Percentiles rank a stretch among this genome's conserved stretches.
phyloP scores from a whole-genome alignment of 2,329 filamentous ascomycete species.

The Diplodia scrobiculata region DNA sequence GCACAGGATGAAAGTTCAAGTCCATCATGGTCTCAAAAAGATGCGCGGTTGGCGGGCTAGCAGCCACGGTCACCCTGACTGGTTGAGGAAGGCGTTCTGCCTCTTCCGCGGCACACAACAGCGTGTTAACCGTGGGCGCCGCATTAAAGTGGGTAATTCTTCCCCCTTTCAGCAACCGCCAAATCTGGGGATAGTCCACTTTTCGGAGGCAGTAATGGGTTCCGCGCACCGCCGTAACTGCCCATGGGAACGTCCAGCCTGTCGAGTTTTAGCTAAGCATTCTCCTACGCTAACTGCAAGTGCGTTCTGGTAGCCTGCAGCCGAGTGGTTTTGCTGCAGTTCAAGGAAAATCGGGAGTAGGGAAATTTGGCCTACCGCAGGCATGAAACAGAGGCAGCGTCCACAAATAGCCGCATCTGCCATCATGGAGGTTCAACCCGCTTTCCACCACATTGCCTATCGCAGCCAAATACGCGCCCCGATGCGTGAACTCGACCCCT shows the following conservation, averaged over 20 bases:
- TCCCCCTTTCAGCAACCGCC: constrained; percentile 83
- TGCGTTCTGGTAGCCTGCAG: not conserved
- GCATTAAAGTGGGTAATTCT: constrained; percentile 93
- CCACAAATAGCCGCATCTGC: constrained; percentile 82
- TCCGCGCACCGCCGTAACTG: constrained; percentile 88
- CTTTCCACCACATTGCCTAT: constrained; percentile 87
- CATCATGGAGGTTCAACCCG: constrained; percentile 70
- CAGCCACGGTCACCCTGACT: constrained; percentile 88
- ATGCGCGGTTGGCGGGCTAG: constrained; percentile 83
- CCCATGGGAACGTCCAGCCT: constrained; percentile 86
- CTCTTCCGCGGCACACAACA: constrained; percentile 78
- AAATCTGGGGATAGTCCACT: constrained; percentile 92
- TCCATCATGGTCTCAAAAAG: constrained; percentile 90
- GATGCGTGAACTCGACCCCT: constrained; percentile 88
- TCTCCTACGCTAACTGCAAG: not conserved
- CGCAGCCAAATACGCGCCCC: constrained; percentile 81
- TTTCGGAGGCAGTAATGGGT: constrained; percentile 93
- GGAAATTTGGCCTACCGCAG: constrained; percentile 46
- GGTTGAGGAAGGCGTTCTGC: constrained; percentile 68
- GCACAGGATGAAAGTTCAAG: constrained; percentile 85
- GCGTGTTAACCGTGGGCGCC: constrained; percentile 92
- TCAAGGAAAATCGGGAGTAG: not conserved
- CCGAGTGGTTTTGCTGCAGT: not conserved
- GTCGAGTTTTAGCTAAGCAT: not conserved
- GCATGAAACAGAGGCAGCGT: constrained; percentile 84